phyloP scores from a whole-genome alignment of 805 yeast species.

The Zygotorulaspora chibaensis region DNA sequence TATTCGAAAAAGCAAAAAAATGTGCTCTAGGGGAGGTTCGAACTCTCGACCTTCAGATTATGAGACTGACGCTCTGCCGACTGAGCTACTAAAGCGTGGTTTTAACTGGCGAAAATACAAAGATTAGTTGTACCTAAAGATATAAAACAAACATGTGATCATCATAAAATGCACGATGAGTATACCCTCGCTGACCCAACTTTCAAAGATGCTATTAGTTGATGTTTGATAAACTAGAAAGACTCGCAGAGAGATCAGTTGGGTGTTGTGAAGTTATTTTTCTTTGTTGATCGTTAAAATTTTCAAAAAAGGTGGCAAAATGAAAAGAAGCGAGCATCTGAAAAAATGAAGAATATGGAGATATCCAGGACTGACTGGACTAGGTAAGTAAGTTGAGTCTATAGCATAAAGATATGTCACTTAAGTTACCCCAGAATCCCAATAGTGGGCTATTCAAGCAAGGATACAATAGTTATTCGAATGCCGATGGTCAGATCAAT shows the following conservation, averaged over 20 bases:
- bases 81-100: conserved; percentile 45
- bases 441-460: conserved; percentile 91
- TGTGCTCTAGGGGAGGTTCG: conserved; percentile 48
- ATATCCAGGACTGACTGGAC: conserved; percentile 1
- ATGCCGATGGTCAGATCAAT: conserved; percentile 90
- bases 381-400: neutral
- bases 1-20: conserved; percentile 15
- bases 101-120: neutral
- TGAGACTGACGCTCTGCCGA: conserved; percentile 52
- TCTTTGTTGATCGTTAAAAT: neutral
- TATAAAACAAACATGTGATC: neutral
- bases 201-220: neutral
- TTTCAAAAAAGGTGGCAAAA: conserved; percentile 14
- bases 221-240: neutral
- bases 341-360: conserved; percentile 1
- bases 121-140: neutral
- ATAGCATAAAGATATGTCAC: conserved; percentile 54
- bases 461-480: conserved; percentile 82
- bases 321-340: neutral
- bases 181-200: too few species aligned
- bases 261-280: neutral
- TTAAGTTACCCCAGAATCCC: conserved; percentile 89
- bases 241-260: too few species aligned
- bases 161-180: too few species aligned
- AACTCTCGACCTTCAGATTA: conserved; percentile 48